Conservation (phyloP, 805 yeast species). For the Lipomyces yamanashiensis region DNA sequence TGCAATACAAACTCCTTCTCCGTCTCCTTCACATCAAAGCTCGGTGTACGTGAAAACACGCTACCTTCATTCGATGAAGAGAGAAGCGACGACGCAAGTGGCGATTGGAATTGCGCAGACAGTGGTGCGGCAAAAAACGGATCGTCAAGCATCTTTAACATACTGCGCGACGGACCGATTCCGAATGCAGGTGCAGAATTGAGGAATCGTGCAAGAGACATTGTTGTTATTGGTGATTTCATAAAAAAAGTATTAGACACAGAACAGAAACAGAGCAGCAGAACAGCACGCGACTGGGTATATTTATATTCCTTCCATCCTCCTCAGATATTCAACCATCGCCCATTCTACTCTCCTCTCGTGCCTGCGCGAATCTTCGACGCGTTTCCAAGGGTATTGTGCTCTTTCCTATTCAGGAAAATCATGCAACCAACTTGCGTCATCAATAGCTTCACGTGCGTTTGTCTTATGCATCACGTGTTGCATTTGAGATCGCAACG, state of each 20-base stretch:
- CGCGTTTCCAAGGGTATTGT: constrained; percentile 15
- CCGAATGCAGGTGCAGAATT: constrained; percentile 21
- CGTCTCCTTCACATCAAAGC: constrained; percentile 36
- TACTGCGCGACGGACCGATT: constrained; percentile 12
- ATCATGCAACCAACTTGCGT: not conserved
- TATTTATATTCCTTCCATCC: not conserved
- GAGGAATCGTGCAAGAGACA: constrained; percentile 32
- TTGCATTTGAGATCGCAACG: no score
- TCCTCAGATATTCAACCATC: not conserved
- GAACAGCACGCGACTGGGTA: not conserved
- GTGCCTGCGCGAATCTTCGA: constrained; percentile 9
- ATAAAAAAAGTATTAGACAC: not conserved
- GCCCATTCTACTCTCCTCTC: not conserved
- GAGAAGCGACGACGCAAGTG: constrained; percentile 5
- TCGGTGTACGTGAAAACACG: constrained; percentile 22
- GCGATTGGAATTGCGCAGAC: constrained; percentile 17
- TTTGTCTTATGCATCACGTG: no score
- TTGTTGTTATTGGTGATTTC: constrained; percentile 2
- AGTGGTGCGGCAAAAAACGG: constrained; percentile 28
- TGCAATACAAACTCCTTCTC: constrained; percentile 30
- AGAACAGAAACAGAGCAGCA: constrained; percentile 9
- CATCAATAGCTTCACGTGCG: not conserved
- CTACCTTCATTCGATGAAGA: not conserved
- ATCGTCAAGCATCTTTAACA: constrained; percentile 25
- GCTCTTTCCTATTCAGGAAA: not conserved